phyloP scores from a whole-genome alignment of 148 eudicot genomes.

The Cornus florida region DNA sequence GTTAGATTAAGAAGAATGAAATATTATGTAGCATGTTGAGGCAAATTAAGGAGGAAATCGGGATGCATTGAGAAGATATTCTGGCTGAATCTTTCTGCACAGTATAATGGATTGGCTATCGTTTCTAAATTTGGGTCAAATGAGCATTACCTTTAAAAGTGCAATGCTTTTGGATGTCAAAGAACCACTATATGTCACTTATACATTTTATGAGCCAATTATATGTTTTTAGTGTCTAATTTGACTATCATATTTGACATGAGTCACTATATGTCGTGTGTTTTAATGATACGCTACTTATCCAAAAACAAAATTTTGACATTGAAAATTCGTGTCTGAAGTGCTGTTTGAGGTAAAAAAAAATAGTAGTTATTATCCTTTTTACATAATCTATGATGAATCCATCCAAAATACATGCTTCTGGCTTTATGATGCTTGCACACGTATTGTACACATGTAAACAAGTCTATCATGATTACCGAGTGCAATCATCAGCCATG shows the following conservation, averaged over 20 bases:
- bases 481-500: slow-evolving; percentile 27
- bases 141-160: background rate
- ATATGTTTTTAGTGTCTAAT: background rate
- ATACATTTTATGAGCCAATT: background rate
- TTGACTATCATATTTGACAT: no score
- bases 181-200: background rate
- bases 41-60: background rate
- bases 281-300: no score
- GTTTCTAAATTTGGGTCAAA: background rate
- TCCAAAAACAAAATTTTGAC: no score
- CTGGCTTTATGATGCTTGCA: background rate
- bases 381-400: background rate
- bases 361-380: background rate
- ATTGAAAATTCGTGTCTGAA: background rate
- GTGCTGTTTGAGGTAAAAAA: background rate
- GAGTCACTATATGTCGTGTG: no score
- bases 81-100: background rate
- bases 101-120: background rate
- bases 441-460: no score
- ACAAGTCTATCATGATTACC: background rate
- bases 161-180: background rate
- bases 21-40: background rate
- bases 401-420: background rate
- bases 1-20: background rate
- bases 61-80: background rate